Base-by-base conservation (phyloP, 192 early-diverging fungal species). In the Coemansia sp. region DNA sequence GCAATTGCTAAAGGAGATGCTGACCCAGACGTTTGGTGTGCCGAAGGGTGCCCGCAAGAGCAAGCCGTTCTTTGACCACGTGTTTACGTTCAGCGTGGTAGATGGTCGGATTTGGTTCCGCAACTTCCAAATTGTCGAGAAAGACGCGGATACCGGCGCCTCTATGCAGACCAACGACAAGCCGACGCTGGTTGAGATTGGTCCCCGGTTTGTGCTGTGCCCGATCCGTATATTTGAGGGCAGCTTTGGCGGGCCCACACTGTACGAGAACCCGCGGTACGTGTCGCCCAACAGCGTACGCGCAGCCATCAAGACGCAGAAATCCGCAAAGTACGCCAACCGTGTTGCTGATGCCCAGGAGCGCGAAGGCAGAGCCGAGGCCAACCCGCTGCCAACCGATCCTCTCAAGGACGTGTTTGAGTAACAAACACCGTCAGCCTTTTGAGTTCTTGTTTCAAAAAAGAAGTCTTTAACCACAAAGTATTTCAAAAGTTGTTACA, bases 21-120 rank as follows among this genome's bases (percentile, higher is more conserved):
- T 99, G 55, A 90, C 87, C 30, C 94, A 95, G 76, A 87, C 86
- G 16, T 97, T 97, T 83, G 90, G 86, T 24, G 88, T 90, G 25
- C 97, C 97, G 29, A 89, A 88, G 60, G 89, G 91, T 6, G 83
- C 90, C 4, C 86, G 97, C 45, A 84, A 87, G 65, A 86, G 91
- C 81, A 99, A 99, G 74, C 97, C 97, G 40, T 99, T 99, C 70
- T 81, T 95, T 55, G 97, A 99, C 74, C 97, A 97, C 54, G 90
- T 99, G 18, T 77, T 97, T 55, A 85, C 85, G 7, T 96, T 96
- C 67, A 88, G 88, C 33, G 86, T 93, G 50, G 90, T 88, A 45
- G 93, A 94, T 61, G 85, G 89, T 71, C 83, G 88, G 51, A 87
- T 99, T 35, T 99, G 92, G 92, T 93, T 97, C 82, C 83, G 97